Percentiles rank a stretch among this genome's conserved stretches.
phyloP scores from a whole-genome alignment of 108 stramenopile genomes.

The Pseudonitzschia multiseries region DNA sequence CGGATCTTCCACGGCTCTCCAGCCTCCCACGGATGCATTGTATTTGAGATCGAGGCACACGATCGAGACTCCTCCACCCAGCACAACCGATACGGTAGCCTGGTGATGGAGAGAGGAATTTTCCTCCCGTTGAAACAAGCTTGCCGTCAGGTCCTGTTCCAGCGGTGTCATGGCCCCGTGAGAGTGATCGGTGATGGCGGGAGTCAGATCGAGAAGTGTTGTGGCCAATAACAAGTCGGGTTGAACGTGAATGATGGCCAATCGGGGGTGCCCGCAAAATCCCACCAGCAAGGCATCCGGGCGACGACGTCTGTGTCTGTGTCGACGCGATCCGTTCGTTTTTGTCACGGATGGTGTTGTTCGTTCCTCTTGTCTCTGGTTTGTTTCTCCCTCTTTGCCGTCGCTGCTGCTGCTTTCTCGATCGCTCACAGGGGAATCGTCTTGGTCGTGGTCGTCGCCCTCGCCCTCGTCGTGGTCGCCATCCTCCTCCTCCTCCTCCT shows the following conservation, averaged over 20 bases:
- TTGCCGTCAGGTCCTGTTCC: slow-evolving; percentile 71
- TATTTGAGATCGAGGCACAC: slow-evolving; percentile 47
- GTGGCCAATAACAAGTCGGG: slow-evolving; percentile 65
- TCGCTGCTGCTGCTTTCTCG: too few relatives aligned
- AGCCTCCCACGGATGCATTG: slow-evolving; percentile 35
- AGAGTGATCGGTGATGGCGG: slow-evolving; percentile 49
- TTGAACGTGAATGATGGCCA: slow-evolving; percentile 44
- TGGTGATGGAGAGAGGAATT: slow-evolving; percentile 21
- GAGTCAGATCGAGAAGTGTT: slow-evolving; percentile 71
- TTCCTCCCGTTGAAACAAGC: slow-evolving; percentile 31
- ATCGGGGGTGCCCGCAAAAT: slow-evolving; percentile 75
- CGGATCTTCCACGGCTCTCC: slow-evolving; percentile 66
- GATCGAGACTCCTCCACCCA: slow-evolving; percentile 81
- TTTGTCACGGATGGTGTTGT: neutral
- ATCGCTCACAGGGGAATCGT: neutral
- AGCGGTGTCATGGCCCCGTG: slow-evolving; percentile 59
- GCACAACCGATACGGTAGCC: slow-evolving; percentile 59
- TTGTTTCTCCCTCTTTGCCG: too few relatives aligned
- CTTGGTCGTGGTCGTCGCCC: too few relatives aligned
- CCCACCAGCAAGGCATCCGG: slow-evolving; percentile 60
- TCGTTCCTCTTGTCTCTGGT: too few relatives aligned
- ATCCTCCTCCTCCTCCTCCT: neutral
- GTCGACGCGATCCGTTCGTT: slow-evolving; percentile 1
- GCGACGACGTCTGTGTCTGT: neutral
- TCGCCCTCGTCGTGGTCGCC: too few relatives aligned